Evolutionary conservation across 768 basidiomycete species (phyloP).

Genomic region (Russula sp.): DNA sequence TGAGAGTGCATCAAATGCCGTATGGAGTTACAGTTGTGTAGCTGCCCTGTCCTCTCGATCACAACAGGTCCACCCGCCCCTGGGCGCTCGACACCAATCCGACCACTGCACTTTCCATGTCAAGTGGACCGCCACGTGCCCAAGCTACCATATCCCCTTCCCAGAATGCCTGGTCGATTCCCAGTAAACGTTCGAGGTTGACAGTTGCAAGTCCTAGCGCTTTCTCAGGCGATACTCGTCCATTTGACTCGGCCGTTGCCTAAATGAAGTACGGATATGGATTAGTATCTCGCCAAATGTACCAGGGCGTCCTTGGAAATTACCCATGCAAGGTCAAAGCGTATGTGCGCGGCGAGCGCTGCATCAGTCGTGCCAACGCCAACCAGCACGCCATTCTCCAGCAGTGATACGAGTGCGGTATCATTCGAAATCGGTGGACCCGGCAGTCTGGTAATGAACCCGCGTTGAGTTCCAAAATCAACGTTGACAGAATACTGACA

Average conservation of each 20-base stretch:
- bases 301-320: slow-evolving; percentile 10
- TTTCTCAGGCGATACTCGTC: slow-evolving; percentile 32
- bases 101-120: slow-evolving; percentile 33
- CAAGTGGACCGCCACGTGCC: slow-evolving; percentile 32
- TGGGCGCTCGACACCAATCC: slow-evolving; percentile 32
- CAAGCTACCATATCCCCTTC: slow-evolving; percentile 32
- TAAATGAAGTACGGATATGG: slow-evolving; percentile 21
- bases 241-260: slow-evolving; percentile 38
- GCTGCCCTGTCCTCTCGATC: background rate
- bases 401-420: slow-evolving; percentile 47
- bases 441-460: slow-evolving; percentile 41
- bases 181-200: slow-evolving; percentile 42
- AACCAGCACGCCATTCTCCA: slow-evolving; percentile 56
- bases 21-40: background rate
- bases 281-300: background rate
- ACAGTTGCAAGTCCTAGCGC: slow-evolving; percentile 36
- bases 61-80: slow-evolving; percentile 30
- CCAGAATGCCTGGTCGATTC: slow-evolving; percentile 25
- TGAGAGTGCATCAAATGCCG: background rate
- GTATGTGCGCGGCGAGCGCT: slow-evolving; percentile 31
- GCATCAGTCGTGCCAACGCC: slow-evolving; percentile 45
- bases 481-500: slow-evolving; percentile 24
- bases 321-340: slow-evolving; percentile 39
- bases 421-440: slow-evolving; percentile 58
- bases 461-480: slow-evolving; percentile 9